Base-by-base conservation (phyloP, 495 filamentous ascomycete species). In the Talaromyces wortmannii region DNA sequence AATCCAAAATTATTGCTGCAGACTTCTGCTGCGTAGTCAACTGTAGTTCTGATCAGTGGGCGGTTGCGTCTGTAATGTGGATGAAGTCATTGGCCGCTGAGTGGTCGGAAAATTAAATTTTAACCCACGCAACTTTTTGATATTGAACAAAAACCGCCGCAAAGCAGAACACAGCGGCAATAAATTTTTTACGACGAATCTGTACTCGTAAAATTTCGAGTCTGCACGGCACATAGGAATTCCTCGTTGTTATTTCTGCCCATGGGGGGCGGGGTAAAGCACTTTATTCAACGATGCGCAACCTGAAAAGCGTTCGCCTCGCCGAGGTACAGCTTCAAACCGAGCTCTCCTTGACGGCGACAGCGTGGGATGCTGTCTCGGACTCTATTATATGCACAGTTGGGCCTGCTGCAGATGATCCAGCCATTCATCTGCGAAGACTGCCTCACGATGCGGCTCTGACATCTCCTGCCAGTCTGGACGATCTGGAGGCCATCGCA, bases 341-440 rank as follows among this genome's bases (percentile, higher is more conserved):
- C 48, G 76, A 78, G 31, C 71, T 81, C 40, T 76, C 77, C 59
- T 72, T 92, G 58, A 86, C 87, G 53, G 83, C 90, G 7, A 74
- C 82, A 33, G 82, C 88, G 61, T 95, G 90, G 90, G 89, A 92
- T 68, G 80, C 79, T 46, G 73, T 82, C 42, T 81, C 78, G 52
- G 86, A 90, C 63, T 82, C 83, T 53, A 61, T 91, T 32, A 72
- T 95, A 55, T 88, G 85, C 67, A 82, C 88, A 54, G 83, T 87
- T 71, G 90, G 90, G 17, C 90, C 89, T 58, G 83, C 83, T 6
- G 68, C 78, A 57, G 68, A 72, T 45, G 77, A 81, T 67, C 62
- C 79, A 53, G 70, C 83, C 50, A 83, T 95, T 55, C 85, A 89
- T 64, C 75, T 92, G 33, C 75, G 70, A 47, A 71, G 71, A 57